phyloP scores from a whole-genome alignment of 352 stramenopile species.

The Phytophthora pini region DNA sequence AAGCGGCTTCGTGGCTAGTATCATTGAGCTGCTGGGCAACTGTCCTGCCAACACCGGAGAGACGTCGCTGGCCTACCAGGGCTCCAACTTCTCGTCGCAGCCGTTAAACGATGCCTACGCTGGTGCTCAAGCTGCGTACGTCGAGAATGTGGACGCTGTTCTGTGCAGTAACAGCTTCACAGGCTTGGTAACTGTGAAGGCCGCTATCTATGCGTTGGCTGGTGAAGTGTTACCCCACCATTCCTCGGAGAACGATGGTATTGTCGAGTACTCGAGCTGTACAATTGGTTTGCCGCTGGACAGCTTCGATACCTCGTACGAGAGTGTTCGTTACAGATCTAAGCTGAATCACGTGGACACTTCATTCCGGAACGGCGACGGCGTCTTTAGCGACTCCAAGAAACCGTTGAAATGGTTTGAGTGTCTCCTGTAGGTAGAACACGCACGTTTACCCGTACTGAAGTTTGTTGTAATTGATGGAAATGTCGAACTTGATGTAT shows the following conservation, averaged over 20 bases:
- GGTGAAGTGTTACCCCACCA: slow-evolving; percentile 38
- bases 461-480: slow-evolving; percentile 27
- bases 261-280: slow-evolving; percentile 63
- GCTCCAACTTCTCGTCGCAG: slow-evolving; percentile 23
- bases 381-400: slow-evolving; percentile 48
- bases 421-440: slow-evolving; percentile 50
- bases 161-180: slow-evolving; percentile 46
- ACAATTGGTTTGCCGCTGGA: slow-evolving; percentile 31
- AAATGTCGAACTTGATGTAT: slow-evolving; percentile 3
- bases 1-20: slow-evolving; percentile 23
- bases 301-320: slow-evolving; percentile 46
- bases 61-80: slow-evolving; percentile 44
- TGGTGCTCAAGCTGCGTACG: slow-evolving; percentile 37
- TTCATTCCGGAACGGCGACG: slow-evolving; percentile 65
- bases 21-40: slow-evolving; percentile 47
- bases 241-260: slow-evolving; percentile 49
- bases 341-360: slow-evolving; percentile 69
- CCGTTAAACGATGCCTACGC: slow-evolving; percentile 31
- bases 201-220: slow-evolving; percentile 38
- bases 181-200: slow-evolving; percentile 41
- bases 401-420: slow-evolving; percentile 81
- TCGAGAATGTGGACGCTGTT: slow-evolving; percentile 29
- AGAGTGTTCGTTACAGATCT: slow-evolving; percentile 48
- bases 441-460: slow-evolving; percentile 5
- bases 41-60: slow-evolving; percentile 48